Evolutionary conservation across 164 flowering plant genomes (phyloP).

Genomic region (Vitis vinifera): ASM3070453v1 NC_081806.1:4276501-4277000

Average conservation of each 20-base stretch:
- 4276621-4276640: too few species aligned
- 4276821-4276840: conserved; percentile 4
- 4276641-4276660: too few species aligned
- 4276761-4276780: conserved; percentile 6
- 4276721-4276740: conserved; percentile 10
- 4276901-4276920: conserved; percentile 14
- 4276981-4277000: conserved; percentile 19
- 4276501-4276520: conserved; percentile 52
- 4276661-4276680: background rate
- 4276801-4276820: background rate
- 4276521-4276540: conserved; percentile 65
- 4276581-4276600: conserved; percentile 23
- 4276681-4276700: background rate
- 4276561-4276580: conserved; percentile 58
- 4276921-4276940: conserved; percentile 9
- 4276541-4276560: conserved; percentile 88
- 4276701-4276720: conserved; percentile 20
- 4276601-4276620: conserved; percentile 62
- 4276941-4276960: background rate
- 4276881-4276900: background rate
- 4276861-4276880: background rate
- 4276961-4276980: conserved; percentile 21
- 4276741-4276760: background rate
- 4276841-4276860: conserved; percentile 15
- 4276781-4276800: conserved; percentile 10